Percentiles rank a stretch among this genome's conserved stretches.
phyloP scores from a whole-genome alignment of 129 eudicot genomes.

The Flaveria brownii region DNA sequence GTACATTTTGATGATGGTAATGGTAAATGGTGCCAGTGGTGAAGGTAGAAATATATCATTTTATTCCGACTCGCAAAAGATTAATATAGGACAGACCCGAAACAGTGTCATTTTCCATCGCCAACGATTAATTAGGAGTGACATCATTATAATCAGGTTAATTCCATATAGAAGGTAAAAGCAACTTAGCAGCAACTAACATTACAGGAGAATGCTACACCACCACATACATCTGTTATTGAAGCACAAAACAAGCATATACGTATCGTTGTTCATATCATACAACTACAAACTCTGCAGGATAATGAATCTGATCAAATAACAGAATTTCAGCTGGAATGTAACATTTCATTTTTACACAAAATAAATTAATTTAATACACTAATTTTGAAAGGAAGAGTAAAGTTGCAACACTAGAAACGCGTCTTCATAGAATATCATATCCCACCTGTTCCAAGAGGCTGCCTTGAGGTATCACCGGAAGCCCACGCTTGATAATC shows the following conservation, averaged over 20 bases:
- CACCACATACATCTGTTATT: not conserved
- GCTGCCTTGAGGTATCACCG: conserved; percentile 83
- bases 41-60: too few relatives aligned
- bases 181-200: conserved; percentile 9
- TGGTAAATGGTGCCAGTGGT: too few relatives aligned
- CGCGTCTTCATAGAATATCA: conserved; percentile 27
- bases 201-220: not conserved
- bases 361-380: not conserved
- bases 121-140: too few relatives aligned
- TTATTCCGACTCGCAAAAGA: too few relatives aligned
- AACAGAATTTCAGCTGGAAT: not conserved
- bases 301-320: not conserved
- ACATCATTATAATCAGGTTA: not conserved
- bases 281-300: not conserved
- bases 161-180: not conserved
- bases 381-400: conserved; percentile 8
- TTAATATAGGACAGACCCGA: too few relatives aligned
- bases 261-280: not conserved
- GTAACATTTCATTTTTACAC: conserved; percentile 17
- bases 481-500: conserved; percentile 97
- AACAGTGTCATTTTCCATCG: too few relatives aligned
- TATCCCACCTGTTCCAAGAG: conserved; percentile 88
- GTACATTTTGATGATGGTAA: too few relatives aligned
- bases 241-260: not conserved
- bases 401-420: not conserved